Conservation (phyloP, 129 eudicot genomes). For the sunflower (Helianthus annuus) region DNA sequence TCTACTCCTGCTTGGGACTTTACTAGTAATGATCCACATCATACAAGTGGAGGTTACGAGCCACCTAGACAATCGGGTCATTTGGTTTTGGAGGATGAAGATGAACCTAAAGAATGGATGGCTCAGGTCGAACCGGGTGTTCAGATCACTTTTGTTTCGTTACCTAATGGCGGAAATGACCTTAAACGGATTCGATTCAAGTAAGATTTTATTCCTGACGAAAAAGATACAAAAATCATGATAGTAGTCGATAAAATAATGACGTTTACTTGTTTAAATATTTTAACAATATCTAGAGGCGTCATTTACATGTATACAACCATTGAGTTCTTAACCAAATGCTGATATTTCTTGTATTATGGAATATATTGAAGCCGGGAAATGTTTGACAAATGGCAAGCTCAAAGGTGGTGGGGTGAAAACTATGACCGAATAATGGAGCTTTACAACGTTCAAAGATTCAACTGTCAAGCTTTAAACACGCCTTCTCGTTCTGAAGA, state of each 20-base stretch:
- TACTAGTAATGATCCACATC: constrained; percentile 42
- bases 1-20: constrained; percentile 94
- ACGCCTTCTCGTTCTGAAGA: constrained; percentile 87
- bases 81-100: constrained; percentile 75
- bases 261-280: neutral
- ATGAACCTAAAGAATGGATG: constrained; percentile 95
- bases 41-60: constrained; percentile 54
- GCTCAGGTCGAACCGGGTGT: constrained; percentile 99
- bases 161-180: constrained; percentile 94
- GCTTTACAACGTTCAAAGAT: constrained; percentile 88
- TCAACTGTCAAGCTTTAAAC: constrained; percentile 81
- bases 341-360: constrained; percentile 22
- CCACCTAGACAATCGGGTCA: constrained; percentile 69
- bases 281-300: neutral
- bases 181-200: constrained; percentile 94
- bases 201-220: constrained; percentile 37
- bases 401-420: constrained; percentile 98
- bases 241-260: neutral
- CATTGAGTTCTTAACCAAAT: constrained; percentile 5
- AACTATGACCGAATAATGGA: constrained; percentile 91
- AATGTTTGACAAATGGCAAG: constrained; percentile 96
- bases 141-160: constrained; percentile 90
- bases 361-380: constrained; percentile 62
- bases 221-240: neutral
- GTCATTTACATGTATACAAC: neutral